Conservation (phyloP, 257 asterid species). For the Solanum microdontum region DNA sequence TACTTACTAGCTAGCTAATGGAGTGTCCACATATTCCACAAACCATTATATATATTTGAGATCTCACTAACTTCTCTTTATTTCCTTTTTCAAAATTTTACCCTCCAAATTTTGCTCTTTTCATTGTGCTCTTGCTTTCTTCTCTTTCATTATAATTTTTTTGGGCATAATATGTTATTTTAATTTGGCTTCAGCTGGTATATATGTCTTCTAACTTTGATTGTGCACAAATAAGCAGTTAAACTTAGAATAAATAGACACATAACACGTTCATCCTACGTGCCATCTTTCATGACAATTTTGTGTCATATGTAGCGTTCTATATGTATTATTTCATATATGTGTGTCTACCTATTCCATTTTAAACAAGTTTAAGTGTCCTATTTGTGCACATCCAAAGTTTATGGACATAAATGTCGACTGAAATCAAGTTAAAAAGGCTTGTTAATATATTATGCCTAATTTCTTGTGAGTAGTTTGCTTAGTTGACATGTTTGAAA, state of each 20-base stretch:
- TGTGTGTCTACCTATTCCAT: not conserved
- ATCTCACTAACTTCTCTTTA: not conserved
- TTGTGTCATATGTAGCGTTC: not conserved
- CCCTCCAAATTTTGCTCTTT: not conserved
- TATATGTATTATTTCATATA: no score
- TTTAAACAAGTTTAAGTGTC: no score
- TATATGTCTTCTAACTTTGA: not conserved
- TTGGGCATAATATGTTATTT: not conserved
- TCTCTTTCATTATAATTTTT: not conserved
- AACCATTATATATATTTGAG: not conserved
- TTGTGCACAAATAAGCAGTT: no score
- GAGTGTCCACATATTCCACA: not conserved
- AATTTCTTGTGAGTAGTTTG: not conserved
- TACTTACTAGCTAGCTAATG: not conserved
- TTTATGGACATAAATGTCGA: no score
- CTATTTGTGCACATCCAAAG: not conserved
- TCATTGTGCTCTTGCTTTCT: not conserved
- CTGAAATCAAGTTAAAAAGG: not conserved
- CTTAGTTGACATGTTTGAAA: not conserved
- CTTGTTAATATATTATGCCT: not conserved
- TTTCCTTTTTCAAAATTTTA: not conserved
- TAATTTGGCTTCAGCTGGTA: not conserved
- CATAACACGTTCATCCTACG: no score
- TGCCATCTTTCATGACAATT: no score
- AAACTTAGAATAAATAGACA: not conserved